Percentiles rank a stretch among this genome's conserved stretches.
phyloP scores from a whole-genome alignment of 805 yeast species.

The Hanseniaspora taiwanica region DNA sequence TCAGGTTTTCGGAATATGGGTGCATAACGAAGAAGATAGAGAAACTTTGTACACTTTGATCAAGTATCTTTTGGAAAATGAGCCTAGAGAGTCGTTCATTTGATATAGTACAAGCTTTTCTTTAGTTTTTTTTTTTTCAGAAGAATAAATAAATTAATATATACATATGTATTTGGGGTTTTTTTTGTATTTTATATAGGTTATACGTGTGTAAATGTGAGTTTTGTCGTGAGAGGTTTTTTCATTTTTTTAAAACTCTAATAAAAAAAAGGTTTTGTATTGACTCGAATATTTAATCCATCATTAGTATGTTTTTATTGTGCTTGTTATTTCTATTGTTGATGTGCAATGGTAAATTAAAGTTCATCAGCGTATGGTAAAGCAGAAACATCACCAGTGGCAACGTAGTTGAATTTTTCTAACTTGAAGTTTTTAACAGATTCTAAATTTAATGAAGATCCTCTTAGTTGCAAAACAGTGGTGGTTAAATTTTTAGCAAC shows the following conservation, averaged over 20 bases:
- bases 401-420: constrained; percentile 68
- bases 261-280: not conserved
- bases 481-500: constrained; percentile 44
- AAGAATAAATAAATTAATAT: not conserved
- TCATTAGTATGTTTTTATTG: not conserved
- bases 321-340: not conserved
- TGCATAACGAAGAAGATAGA: constrained; percentile 57
- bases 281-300: not conserved
- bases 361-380: constrained; percentile 87
- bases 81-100: constrained; percentile 22
- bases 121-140: not conserved
- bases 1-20: constrained; percentile 69
- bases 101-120: constrained; percentile 2
- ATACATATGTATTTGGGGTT: not conserved
- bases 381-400: constrained; percentile 75
- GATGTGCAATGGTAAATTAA: constrained; percentile 28
- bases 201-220: not conserved
- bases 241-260: not conserved
- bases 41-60: constrained; percentile 39
- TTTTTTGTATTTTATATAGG: not conserved
- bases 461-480: constrained; percentile 31
- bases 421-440: constrained; percentile 33
- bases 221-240: not conserved
- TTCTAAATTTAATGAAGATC: constrained; percentile 25
- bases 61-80: constrained; percentile 21